phyloP scores from a whole-genome alignment of 129 eudicot species.

The Apium graveolens region DNA sequence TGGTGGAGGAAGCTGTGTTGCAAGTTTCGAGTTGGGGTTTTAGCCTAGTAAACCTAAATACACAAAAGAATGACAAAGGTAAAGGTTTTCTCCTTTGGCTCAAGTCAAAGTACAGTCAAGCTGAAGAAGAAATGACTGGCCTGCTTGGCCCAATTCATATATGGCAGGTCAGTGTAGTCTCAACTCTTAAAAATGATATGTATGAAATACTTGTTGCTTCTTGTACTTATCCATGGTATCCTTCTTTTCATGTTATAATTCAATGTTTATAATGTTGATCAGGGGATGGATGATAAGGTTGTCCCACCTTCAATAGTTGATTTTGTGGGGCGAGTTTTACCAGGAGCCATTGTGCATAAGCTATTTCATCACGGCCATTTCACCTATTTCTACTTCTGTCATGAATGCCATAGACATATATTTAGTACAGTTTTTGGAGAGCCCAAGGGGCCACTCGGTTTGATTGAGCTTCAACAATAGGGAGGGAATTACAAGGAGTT shows the following conservation, averaged over 20 bases:
- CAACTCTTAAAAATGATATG: background rate
- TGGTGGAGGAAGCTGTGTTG: constrained; percentile 71
- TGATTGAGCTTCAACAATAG: no score
- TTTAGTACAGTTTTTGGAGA: constrained; percentile 56
- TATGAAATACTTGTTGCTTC: no score
- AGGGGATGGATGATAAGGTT: no score
- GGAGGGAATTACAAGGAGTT: no score
- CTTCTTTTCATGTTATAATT: no score
- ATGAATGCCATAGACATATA: constrained; percentile 80
- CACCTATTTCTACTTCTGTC: constrained; percentile 74
- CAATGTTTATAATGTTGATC: no score
- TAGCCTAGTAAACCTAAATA: constrained; percentile 58
- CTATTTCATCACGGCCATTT: constrained; percentile 82
- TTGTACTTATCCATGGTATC: no score
- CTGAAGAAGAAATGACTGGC: constrained; percentile 47
- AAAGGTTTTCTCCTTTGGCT: constrained; percentile 59
- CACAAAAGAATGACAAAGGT: constrained; percentile 31
- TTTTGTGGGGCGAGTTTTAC: constrained; percentile 56
- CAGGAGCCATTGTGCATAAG: constrained; percentile 80
- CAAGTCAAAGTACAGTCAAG: constrained; percentile 43
- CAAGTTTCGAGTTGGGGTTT: constrained; percentile 88
- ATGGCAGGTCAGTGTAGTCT: constrained; percentile 66
- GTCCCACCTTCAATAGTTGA: constrained; percentile 69
- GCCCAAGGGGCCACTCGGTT: constrained; percentile 63
- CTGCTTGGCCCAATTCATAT: constrained; percentile 82